These are phyloP conservation scores for Spathaspora girioi DNA, from an alignment of 805 yeast genomes.

Conservation along the genomic window DNA sequence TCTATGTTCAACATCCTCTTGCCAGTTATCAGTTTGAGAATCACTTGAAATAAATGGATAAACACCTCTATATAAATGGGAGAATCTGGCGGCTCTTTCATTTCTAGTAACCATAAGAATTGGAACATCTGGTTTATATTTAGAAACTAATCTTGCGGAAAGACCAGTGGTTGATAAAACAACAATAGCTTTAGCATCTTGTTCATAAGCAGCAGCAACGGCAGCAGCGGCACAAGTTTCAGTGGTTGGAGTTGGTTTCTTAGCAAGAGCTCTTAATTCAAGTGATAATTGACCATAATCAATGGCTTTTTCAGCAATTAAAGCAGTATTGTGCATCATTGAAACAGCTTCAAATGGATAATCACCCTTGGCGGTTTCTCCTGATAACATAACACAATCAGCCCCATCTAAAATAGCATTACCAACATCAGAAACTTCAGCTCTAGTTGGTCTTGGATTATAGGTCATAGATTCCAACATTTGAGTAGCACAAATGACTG, in stretches of 20 bases:
- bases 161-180: conserved; percentile 93
- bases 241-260: conserved; percentile 85
- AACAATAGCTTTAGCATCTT: conserved; percentile 93
- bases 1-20: conserved; percentile 93
- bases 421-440: conserved; percentile 99
- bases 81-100: conserved; percentile 86
- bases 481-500: conserved; percentile 99
- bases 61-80: conserved; percentile 97
- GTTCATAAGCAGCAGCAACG: conserved; percentile 94
- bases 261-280: conserved; percentile 82
- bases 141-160: conserved; percentile 93
- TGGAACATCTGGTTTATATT: conserved; percentile 97
- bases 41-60: conserved; percentile 88
- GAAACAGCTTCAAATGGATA: conserved; percentile 97
- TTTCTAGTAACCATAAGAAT: conserved; percentile 98
- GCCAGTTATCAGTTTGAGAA: conserved; percentile 77
- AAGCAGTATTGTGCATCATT: conserved; percentile 97
- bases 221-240: conserved; percentile 98
- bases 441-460: conserved; percentile 99
- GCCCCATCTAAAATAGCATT: conserved; percentile 99
- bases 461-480: conserved; percentile 99
- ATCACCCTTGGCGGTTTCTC: conserved; percentile 99
- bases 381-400: conserved; percentile 99
- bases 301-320: conserved; percentile 95
- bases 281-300: conserved; percentile 81